Percentiles rank a stretch among this genome's conserved stretches.
These are phyloP conservation scores for Erodium texanum DNA, from an alignment of 441 rosid genomes.

Conservation along the genomic window DNA sequence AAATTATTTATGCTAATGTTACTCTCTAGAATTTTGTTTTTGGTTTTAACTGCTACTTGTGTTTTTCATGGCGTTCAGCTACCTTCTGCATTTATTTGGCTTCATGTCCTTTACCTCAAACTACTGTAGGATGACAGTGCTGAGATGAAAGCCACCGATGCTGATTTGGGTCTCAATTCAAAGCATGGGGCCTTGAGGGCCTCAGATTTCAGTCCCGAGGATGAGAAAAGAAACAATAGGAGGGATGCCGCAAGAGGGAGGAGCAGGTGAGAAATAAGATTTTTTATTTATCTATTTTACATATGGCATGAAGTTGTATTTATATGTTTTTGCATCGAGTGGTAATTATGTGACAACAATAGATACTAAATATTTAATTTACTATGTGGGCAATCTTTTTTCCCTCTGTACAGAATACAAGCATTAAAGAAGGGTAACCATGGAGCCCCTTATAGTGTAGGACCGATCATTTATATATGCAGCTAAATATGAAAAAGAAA, in stretches of 20 bases:
- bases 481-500: neutral
- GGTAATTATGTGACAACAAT: neutral
- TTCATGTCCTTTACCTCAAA: conserved; percentile 99
- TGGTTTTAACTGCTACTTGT: conserved; percentile 62
- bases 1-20: conserved; percentile 59
- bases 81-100: conserved; percentile 99
- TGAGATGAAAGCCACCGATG: conserved; percentile 36
- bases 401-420: neutral
- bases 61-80: conserved; percentile 82
- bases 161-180: conserved; percentile 35
- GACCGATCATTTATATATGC: too few species aligned
- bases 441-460: too few species aligned
- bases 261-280: conserved; percentile 34
- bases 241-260: conserved; percentile 54
- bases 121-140: conserved; percentile 91
- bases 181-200: conserved; percentile 16
- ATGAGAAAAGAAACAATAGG: conserved; percentile 38
- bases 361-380: neutral
- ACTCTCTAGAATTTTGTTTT: conserved; percentile 31
- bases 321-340: neutral
- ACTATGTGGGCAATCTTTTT: neutral
- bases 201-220: conserved; percentile 21
- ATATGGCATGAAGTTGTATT: too few species aligned
- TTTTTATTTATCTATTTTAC: too few species aligned
- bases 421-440: neutral